Evolutionary conservation across 805 yeast genomes (phyloP), one percentile per base, ranked within the genome.

Genomic region (Yamadazyma paraphyllophila): DNA sequence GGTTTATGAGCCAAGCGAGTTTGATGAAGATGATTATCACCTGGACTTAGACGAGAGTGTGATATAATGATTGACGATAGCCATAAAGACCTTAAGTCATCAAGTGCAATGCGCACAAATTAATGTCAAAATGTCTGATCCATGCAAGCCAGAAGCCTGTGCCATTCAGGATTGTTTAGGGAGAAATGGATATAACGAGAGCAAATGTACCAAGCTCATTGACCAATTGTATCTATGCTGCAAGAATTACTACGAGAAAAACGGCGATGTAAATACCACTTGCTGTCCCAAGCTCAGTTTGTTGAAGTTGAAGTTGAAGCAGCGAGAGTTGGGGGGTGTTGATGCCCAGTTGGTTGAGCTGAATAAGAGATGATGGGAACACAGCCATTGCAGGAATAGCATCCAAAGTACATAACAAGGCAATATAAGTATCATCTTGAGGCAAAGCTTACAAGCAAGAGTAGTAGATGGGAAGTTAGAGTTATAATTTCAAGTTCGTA

Each of bases 91-190:
- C 11, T 29, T 29, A 29, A 44, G 11, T 50, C 32, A 47, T 39
- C 4, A 39, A 16, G 20, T 38, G 30, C 17, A 17, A 40, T 17
- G 13, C 25, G 31, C 37, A 17, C 43, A 32, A 32, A 9, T 32
- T n/a, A 13, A 32, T 10, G 16, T 13, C 16, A n/a, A 14, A 32
- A 26, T 14, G 34, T 25, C 39, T 9, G 46, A 44, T 16, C 78
- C 85, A 2, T 88, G 96, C 64, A 86, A 86, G 58, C 75, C 85
- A 5, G 76, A 83, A 51, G 96, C 96, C 2, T 88, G 96, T 66
- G 82, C 81, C 2, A 88, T 88, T 33, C 96, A 88, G 62, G 85
- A 83, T 53, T 90, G 97, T 58, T 66, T 90, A 8, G 76, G 77
- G 43, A 59, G 66, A 20, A 74, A 76, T 52, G 74, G 78, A 33